Evolutionary conservation across 2,329 filamentous ascomycete genomes (phyloP).

Genomic region (Teratosphaeria epicoccoides): DNA sequence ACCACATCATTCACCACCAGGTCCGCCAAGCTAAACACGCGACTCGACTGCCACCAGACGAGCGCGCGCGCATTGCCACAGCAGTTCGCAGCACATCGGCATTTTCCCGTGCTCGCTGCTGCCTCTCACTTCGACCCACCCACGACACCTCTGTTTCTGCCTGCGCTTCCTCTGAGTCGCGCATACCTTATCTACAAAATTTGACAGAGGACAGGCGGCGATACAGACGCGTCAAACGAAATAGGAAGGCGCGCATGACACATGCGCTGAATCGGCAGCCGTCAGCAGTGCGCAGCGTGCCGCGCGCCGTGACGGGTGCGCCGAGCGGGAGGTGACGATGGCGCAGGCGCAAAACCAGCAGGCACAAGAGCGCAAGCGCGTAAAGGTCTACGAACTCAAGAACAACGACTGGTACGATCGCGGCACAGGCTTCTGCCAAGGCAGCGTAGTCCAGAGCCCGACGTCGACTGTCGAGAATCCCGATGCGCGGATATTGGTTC

Average conservation of each 20-base stretch:
- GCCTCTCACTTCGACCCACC: neutral
- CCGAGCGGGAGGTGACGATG: neutral
- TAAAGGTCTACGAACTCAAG: conserved; percentile 97
- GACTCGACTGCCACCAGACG: neutral
- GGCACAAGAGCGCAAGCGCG: conserved; percentile 50
- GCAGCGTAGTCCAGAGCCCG: conserved; percentile 50
- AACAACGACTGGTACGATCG: conserved; percentile 99
- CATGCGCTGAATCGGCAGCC: conserved; percentile 1
- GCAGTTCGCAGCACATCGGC: neutral
- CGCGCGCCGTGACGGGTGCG: conserved; percentile 1
- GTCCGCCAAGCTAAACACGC: neutral
- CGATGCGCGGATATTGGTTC: conserved; percentile 78
- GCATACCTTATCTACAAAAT: neutral
- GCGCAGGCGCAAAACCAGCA: conserved; percentile 16
- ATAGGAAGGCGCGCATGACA: neutral
- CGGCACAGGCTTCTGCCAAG: conserved; percentile 89
- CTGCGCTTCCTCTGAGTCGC: neutral
- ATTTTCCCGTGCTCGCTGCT: neutral
- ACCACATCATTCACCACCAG: neutral
- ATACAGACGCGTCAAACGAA: neutral
- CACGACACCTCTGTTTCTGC: neutral
- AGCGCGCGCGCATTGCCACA: neutral
- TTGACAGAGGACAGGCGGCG: neutral
- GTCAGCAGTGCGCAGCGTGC: conserved; percentile 2
- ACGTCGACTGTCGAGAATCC: conserved; percentile 42